phyloP scores from a whole-genome alignment of 2,329 filamentous ascomycete genomes.

The Colletotrichum sublineola region DNA sequence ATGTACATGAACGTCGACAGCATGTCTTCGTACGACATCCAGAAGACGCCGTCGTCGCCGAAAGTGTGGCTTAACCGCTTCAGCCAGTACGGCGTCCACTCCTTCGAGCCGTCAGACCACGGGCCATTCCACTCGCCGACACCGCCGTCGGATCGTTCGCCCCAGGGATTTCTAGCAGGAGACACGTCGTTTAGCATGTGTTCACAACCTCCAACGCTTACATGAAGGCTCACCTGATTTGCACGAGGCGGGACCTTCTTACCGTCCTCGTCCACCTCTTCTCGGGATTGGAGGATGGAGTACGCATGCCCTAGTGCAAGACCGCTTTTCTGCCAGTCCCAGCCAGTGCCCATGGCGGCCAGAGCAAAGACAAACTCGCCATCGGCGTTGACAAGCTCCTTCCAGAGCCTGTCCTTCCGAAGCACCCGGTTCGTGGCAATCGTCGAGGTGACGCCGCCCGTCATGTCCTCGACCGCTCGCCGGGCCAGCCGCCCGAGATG shows the following conservation, averaged over 20 bases:
- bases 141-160: conserved; percentile 60
- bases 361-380: conserved; percentile 74
- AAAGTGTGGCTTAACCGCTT: conserved; percentile 79
- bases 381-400: conserved; percentile 74
- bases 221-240: conserved; percentile 56
- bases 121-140: conserved; percentile 76
- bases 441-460: conserved; percentile 69
- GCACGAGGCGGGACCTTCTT: conserved; percentile 56
- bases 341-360: conserved; percentile 50
- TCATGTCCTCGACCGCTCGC: conserved; percentile 63
- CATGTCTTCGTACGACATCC: conserved; percentile 71
- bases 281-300: conserved; percentile 62
- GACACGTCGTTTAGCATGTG: background rate
- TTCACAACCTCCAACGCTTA: background rate
- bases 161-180: conserved; percentile 76
- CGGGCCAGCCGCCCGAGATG: conserved; percentile 76
- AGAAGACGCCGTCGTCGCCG: conserved; percentile 79
- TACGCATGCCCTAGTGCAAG: conserved; percentile 63
- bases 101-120: conserved; percentile 83
- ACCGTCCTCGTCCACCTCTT: conserved; percentile 58
- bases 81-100: conserved; percentile 88
- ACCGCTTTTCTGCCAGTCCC: conserved; percentile 53
- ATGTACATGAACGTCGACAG: conserved; percentile 71
- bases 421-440: conserved; percentile 70
- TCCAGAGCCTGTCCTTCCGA: conserved; percentile 79